Conservation (phyloP, 352 stramenopile genomes). For the Phytopythium chamaehyphon region DNA sequence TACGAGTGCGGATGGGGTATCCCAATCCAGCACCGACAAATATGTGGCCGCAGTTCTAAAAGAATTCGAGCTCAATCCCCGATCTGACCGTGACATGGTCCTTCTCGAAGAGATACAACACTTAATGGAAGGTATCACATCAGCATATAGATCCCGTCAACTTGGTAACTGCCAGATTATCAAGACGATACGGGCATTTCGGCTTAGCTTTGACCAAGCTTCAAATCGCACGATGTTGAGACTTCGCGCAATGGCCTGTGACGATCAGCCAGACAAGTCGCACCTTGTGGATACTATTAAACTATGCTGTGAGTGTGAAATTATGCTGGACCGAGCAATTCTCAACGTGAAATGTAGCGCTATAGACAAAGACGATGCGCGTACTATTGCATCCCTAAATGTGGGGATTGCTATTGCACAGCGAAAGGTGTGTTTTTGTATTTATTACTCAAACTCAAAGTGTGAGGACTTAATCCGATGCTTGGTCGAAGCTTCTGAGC, state of each 20-base stretch:
- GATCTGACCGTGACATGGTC: not conserved
- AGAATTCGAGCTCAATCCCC: slow-evolving; percentile 16
- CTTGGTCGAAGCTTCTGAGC: slow-evolving; percentile 19
- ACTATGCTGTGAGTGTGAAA: slow-evolving; percentile 21
- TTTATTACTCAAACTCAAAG: slow-evolving; percentile 26
- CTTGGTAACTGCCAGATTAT: slow-evolving; percentile 18
- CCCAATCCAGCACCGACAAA: slow-evolving; percentile 34
- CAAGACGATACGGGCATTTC: slow-evolving; percentile 25
- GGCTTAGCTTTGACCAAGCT: slow-evolving; percentile 22
- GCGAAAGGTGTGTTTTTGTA: slow-evolving; percentile 31
- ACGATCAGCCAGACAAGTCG: not conserved
- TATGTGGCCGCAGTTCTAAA: slow-evolving; percentile 45
- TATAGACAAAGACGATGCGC: not conserved
- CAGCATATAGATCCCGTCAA: slow-evolving; percentile 31
- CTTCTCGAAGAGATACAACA: slow-evolving; percentile 17
- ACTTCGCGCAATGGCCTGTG: slow-evolving; percentile 9
- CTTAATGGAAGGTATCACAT: slow-evolving; percentile 33
- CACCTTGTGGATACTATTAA: slow-evolving; percentile 9
- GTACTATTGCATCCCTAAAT: slow-evolving; percentile 8
- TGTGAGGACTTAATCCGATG: slow-evolving; percentile 10
- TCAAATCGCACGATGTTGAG: slow-evolving; percentile 18
- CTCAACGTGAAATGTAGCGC: too few relatives aligned
- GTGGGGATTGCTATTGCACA: slow-evolving; percentile 23
- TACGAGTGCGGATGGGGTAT: slow-evolving; percentile 20
- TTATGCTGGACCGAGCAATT: slow-evolving; percentile 20